A percentile compares a stretch with the other conserved stretches of the same genome.
Conservation (phyloP, 306 rosid genomes). For the Cyclanthera cordifolia region DNA sequence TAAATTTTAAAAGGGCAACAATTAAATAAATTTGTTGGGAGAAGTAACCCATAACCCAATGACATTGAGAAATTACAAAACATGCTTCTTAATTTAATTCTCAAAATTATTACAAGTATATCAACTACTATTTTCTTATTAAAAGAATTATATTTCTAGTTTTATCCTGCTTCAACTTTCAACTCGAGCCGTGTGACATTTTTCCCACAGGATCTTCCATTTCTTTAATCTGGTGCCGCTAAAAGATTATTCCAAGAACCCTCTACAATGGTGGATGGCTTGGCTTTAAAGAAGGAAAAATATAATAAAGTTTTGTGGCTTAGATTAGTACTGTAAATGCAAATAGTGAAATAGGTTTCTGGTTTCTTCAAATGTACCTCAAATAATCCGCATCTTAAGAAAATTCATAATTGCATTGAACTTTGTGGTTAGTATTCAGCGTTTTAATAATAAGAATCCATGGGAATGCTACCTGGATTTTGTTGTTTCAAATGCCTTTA, state of each 20-base stretch:
- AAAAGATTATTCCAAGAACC: not conserved
- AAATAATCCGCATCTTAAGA: not conserved
- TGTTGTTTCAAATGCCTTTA: not conserved
- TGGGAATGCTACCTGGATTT: not conserved
- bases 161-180: not conserved
- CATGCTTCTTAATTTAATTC: not conserved
- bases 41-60: not conserved
- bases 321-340: not conserved
- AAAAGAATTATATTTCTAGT: not conserved
- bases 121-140: not conserved
- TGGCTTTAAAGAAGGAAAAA: not conserved
- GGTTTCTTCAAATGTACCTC: conserved; percentile 2
- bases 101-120: not conserved
- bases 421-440: not conserved
- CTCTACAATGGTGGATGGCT: not conserved
- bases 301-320: not conserved
- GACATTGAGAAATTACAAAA: not conserved
- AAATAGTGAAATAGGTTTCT: not conserved
- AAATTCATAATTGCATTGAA: not conserved
- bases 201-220: conserved; percentile 1
- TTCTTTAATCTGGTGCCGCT: not conserved
- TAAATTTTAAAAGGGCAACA: not conserved
- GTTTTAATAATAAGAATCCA: not conserved
- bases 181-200: not conserved
- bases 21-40: not conserved